A percentile compares a stretch with the other conserved stretches of the same genome.
Conservation (phyloP, 805 yeast species). For the Danielia oregonensis region DNA sequence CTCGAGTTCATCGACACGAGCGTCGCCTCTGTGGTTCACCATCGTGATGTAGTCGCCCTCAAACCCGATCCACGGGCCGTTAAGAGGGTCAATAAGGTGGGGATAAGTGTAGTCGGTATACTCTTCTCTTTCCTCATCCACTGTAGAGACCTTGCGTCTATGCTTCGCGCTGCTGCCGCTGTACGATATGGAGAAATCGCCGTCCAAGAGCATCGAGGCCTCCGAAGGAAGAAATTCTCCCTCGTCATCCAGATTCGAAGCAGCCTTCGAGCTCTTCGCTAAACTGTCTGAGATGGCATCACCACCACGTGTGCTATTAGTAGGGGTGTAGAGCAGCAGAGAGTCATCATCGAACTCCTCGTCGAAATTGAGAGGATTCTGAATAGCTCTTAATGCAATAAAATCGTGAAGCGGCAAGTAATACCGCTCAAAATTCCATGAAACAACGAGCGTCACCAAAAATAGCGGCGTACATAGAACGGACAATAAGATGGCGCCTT, state of each 20-base stretch:
- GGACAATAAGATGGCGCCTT: constrained; percentile 51
- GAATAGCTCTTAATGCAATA: constrained; percentile 58
- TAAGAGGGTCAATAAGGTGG: constrained; percentile 39
- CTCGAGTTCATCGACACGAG: constrained; percentile 15
- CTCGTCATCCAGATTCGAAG: not conserved
- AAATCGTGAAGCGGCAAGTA: constrained; percentile 52
- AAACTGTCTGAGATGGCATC: constrained; percentile 5
- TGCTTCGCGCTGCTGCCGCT: constrained; percentile 7
- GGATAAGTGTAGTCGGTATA: constrained; percentile 51
- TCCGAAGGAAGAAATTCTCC: constrained; percentile 3
- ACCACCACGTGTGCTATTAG: constrained; percentile 1
- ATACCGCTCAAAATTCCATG: constrained; percentile 50
- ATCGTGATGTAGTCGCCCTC: constrained; percentile 47
- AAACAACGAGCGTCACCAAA: constrained; percentile 41
- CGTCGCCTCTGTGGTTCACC: constrained; percentile 25
- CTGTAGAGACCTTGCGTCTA: constrained; percentile 43
- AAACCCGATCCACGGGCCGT: constrained; percentile 59
- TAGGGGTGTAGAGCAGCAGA: constrained; percentile 11
- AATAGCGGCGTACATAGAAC: constrained; percentile 48
- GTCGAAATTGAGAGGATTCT: constrained; percentile 38
- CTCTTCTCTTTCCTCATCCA: constrained; percentile 56
- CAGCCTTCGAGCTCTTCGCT: not conserved
- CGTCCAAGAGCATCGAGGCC: constrained; percentile 12
- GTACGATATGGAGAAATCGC: constrained; percentile 13
- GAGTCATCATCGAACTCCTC: constrained; percentile 39